Percentiles rank a stretch among this genome's conserved stretches.
Evolutionary conservation across 495 filamentous ascomycete species (phyloP).

Genomic region (Aspergillus carlsbadensis): DNA sequence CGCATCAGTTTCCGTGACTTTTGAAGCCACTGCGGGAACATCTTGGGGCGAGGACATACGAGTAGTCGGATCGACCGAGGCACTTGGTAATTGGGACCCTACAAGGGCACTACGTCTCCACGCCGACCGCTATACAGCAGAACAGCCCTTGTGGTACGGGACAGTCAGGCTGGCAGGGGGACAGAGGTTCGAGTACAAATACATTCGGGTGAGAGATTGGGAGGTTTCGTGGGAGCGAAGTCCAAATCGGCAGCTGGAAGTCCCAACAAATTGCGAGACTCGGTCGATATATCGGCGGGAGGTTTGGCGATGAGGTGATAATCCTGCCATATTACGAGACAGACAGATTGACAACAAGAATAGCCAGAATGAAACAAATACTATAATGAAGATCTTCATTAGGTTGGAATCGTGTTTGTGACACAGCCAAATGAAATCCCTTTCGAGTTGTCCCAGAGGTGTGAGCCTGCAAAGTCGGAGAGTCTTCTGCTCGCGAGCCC

Average conservation of each 20-base stretch:
- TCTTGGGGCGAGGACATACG: conserved; percentile 58
- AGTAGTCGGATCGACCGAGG: conserved; percentile 53
- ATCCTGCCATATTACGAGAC: neutral
- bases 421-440: no score
- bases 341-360: neutral
- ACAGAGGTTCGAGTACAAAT: conserved; percentile 64
- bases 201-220: conserved; percentile 57
- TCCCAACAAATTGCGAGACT: conserved; percentile 47
- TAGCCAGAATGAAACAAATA: neutral
- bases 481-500: no score
- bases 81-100: conserved; percentile 59
- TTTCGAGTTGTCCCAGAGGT: no score
- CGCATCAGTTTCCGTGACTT: conserved; percentile 56
- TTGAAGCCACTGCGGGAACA: conserved; percentile 56
- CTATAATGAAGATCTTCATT: neutral
- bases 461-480: no score
- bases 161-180: conserved; percentile 53
- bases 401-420: no score
- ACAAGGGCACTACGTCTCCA: conserved; percentile 49
- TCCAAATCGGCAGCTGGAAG: conserved; percentile 59
- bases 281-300: conserved; percentile 36
- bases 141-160: conserved; percentile 57
- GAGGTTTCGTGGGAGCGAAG: conserved; percentile 62
- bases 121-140: conserved; percentile 51
- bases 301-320: conserved; percentile 28